These are phyloP conservation scores for Xylariales sp. DNA, from an alignment of 2,329 filamentous ascomycete genomes.

Conservation along the genomic window DNA sequence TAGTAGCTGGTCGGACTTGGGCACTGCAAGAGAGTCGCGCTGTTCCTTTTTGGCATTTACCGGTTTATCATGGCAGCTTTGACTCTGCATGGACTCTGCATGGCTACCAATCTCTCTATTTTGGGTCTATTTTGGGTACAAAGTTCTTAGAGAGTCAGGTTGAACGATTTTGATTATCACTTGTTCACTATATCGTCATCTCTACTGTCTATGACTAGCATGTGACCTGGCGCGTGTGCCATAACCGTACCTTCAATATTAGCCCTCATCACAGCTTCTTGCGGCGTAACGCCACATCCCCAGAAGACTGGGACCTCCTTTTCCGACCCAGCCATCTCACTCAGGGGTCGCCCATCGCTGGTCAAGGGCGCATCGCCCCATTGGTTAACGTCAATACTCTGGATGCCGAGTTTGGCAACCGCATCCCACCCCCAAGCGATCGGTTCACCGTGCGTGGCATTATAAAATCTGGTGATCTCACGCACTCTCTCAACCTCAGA, in stretches of 20 bases:
- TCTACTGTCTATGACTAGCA: conserved; percentile 53
- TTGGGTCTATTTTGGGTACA: too few species aligned
- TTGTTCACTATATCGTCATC: conserved; percentile 31
- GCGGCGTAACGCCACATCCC: conserved; percentile 64
- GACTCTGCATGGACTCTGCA: too few species aligned
- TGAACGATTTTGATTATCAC: too few species aligned
- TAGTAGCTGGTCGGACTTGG: too few species aligned
- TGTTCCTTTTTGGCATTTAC: too few species aligned
- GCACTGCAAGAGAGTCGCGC: too few species aligned
- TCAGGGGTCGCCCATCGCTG: conserved; percentile 32
- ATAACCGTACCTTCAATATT: conserved; percentile 51
- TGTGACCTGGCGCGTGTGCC: conserved; percentile 58
- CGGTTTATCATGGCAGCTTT: too few species aligned
- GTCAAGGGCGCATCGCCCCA: conserved; percentile 50
- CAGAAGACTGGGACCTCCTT: conserved; percentile 53
- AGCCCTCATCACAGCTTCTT: conserved; percentile 57
- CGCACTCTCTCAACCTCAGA: conserved; percentile 48
- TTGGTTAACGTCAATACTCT: conserved; percentile 45
- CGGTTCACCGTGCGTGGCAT: conserved; percentile 58
- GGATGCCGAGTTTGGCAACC: conserved; percentile 46
- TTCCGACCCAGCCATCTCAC: conserved; percentile 27
- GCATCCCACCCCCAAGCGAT: conserved; percentile 62
- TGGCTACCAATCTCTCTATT: too few species aligned
- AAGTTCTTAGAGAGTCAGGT: too few species aligned
- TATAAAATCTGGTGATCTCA: conserved; percentile 49